A percentile compares a stretch with the other conserved stretches of the same genome.
Conservation (phyloP, 805 yeast genomes). For the Saccharomycopsis synnaedendra region DNA sequence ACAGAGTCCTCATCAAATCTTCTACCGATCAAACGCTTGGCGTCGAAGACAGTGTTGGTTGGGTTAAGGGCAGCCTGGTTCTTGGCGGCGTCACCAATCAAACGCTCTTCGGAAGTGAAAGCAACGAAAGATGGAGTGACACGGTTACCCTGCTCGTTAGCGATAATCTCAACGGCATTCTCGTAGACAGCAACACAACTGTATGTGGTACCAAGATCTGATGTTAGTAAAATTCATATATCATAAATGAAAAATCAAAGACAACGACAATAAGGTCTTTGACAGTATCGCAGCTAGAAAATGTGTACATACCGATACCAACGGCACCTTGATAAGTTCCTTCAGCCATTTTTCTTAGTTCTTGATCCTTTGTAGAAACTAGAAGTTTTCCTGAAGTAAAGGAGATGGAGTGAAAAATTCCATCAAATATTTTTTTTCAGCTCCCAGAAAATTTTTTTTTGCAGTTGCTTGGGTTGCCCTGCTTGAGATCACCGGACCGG, state of each 20-base stretch:
- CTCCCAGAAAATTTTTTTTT: background rate
- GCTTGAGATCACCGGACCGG: too few species aligned
- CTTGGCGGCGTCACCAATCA: conserved; percentile 77
- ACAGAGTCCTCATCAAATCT: conserved; percentile 67
- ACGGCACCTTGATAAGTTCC: conserved; percentile 99
- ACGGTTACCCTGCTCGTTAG: conserved; percentile 81
- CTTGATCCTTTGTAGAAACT: background rate
- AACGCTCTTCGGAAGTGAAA: conserved; percentile 67
- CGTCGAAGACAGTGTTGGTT: conserved; percentile 68
- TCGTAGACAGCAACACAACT: conserved; percentile 76
- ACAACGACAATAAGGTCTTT: too few species aligned
- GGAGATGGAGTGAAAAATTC: background rate
- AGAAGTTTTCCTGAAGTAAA: background rate
- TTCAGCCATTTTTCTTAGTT: conserved; percentile 61
- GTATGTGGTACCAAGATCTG: conserved; percentile 73
- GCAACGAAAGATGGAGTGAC: conserved; percentile 77
- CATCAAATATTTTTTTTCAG: background rate
- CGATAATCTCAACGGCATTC: conserved; percentile 68
- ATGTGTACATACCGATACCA: conserved; percentile 57
- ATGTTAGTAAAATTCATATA: background rate
- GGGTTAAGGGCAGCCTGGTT: conserved; percentile 77
- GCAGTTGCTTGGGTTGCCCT: too few species aligned
- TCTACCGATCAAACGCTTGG: conserved; percentile 75
- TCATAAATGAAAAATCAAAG: too few species aligned
- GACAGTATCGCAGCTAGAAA: background rate